Evolutionary conservation across 371 early-diverging fungal species (phyloP).

Genomic region (Racocetra persica): DNA sequence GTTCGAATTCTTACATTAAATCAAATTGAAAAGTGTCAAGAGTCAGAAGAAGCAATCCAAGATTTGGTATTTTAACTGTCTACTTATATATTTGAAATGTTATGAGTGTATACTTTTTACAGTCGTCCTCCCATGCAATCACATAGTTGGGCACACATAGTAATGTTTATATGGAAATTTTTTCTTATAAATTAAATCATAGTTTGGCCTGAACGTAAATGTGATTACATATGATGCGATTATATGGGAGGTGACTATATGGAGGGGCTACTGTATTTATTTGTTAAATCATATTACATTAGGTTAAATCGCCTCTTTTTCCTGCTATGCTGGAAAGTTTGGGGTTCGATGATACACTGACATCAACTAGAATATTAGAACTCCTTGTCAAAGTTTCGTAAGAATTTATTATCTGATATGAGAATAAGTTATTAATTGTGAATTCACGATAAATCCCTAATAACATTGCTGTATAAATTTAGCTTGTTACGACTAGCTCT

Average conservation of each 20-base stretch:
- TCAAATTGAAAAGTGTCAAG: slow-evolving; percentile 57
- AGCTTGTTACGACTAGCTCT: slow-evolving; percentile 42
- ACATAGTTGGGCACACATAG: no score
- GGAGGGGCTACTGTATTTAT: no score
- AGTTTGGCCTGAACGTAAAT: no score
- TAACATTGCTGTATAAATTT: background rate
- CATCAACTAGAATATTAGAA: slow-evolving; percentile 54
- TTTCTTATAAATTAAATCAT: no score
- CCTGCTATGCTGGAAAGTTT: slow-evolving; percentile 51
- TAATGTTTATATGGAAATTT: no score
- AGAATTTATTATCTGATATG: no score
- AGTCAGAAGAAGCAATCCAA: slow-evolving; percentile 38
- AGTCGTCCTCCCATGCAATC: no score
- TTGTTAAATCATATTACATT: background rate
- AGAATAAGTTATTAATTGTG: no score
- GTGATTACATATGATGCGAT: no score
- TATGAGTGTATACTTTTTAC: background rate
- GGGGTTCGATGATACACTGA: slow-evolving; percentile 56
- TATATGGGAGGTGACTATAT: no score
- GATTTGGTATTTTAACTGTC: slow-evolving; percentile 45
- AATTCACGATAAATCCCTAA: no score
- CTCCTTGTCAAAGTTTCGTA: slow-evolving; percentile 49
- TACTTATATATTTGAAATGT: background rate
- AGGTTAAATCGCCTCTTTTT: slow-evolving; percentile 57
- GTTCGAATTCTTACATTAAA: slow-evolving; percentile 55